phyloP scores from a whole-genome alignment of 441 rosid genomes.

The Isatis lusitanica region DNA sequence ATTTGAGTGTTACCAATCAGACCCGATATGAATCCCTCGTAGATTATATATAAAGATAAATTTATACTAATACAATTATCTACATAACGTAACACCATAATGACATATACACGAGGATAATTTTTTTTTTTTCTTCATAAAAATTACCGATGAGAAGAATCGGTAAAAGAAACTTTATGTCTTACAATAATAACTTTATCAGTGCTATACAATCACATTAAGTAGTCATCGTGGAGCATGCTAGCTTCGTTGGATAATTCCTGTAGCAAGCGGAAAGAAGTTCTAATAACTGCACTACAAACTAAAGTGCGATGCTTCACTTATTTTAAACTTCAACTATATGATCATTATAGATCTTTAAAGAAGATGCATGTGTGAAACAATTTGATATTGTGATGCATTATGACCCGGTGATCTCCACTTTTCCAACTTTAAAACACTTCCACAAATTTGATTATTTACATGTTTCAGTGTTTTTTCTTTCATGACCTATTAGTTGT shows the following conservation, averaged over 20 bases:
- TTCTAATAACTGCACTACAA: slow-evolving; percentile 7
- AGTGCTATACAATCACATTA: slow-evolving; percentile 11
- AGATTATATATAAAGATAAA: background rate
- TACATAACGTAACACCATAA: background rate
- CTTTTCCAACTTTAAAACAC: slow-evolving; percentile 12
- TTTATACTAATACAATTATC: background rate
- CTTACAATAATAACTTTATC: background rate
- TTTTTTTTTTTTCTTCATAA: background rate
- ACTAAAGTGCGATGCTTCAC: slow-evolving; percentile 4
- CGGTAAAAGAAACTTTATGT: background rate
- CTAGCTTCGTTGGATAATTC: background rate
- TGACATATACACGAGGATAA: background rate
- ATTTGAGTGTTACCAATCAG: too few relatives aligned
- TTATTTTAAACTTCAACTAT: slow-evolving; percentile 20
- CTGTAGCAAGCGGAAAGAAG: background rate
- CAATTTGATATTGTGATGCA: slow-evolving; percentile 4
- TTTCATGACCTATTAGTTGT: background rate
- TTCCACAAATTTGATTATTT: background rate
- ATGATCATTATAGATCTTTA: slow-evolving; percentile 3
- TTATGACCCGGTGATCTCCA: slow-evolving; percentile 20
- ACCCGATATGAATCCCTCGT: background rate
- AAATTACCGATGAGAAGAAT: background rate
- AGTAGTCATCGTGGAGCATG: background rate
- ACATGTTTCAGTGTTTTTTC: background rate
- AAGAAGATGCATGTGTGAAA: slow-evolving; percentile 1